Evolutionary conservation across 805 yeast genomes (phyloP), one percentile per base, ranked within the genome.

Genomic region (Ogataea zsoltii): DNA sequence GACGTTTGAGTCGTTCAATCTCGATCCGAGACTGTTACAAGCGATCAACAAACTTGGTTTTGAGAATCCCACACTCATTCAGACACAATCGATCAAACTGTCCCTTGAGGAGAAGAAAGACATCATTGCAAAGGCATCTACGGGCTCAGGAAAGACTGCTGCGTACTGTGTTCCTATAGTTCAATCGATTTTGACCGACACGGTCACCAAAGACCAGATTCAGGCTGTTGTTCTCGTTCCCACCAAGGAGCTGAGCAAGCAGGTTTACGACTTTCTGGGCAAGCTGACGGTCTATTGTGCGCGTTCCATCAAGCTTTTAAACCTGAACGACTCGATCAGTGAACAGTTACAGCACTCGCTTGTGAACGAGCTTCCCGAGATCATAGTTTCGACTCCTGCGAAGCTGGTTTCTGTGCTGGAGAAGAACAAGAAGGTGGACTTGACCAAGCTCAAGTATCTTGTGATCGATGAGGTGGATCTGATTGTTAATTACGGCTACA

Each of bases 401-500:
- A 83, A 85, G 58, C 75, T 91, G 44, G 71, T 85, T 15, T 70
- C 72, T 40, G 57, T 75, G 7, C 60, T 86, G 42, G 83, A 82
- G 45, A 72, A 70, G 46, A 65, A 63, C 38, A 65, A 57, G 29
- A 66, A 46, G 7, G 64, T 88, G 14, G 75, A 79, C 42, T 69
- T 85, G 44, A 73, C 76, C 18, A 66, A 74, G 23, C 74, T 94
- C 45, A 76, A 77, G 49, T 88, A 79, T 60, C 68, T 94, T 38
- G 95, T 89, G 25, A 86, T 92, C 51, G 99, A 94, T 70, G 99
- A 94, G 68, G 98, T 94, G 23, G 99, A 94, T 69, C 75, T 94
- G 56, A 80, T 94, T 38, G 69, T 88, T 41, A 85, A 96, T 2
- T 94, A 87, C 65, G 99, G 99, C 18, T 89, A 94, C 64, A 79